Evolutionary conservation across 108 stramenopile species (phyloP).

Genomic region (Pseudonitzschia delicatissima): DNA sequence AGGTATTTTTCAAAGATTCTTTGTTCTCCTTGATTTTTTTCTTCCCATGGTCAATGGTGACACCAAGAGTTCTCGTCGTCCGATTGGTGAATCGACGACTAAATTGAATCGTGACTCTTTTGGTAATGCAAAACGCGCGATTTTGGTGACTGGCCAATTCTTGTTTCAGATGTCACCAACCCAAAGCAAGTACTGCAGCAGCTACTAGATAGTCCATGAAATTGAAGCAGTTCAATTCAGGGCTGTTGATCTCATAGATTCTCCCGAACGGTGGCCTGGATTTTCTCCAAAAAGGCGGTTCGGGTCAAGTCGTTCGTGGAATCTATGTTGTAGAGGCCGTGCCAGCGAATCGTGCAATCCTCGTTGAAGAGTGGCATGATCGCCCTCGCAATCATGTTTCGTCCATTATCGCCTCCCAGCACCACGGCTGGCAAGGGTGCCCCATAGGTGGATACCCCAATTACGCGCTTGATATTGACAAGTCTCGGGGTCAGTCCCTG

Average conservation of each 20-base stretch:
- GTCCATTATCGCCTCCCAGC: constrained; percentile 22
- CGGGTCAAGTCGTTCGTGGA: constrained; percentile 7
- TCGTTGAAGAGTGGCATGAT: constrained; percentile 10
- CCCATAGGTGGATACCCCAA: constrained; percentile 26
- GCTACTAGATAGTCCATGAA: no score
- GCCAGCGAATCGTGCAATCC: constrained; percentile 18
- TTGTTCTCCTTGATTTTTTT: no score
- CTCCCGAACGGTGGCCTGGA: not conserved
- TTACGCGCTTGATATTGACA: constrained; percentile 13
- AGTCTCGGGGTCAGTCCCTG: constrained; percentile 13
- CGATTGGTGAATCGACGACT: no score
- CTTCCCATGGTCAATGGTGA: no score
- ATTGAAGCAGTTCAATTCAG: not conserved
- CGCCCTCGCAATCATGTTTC: constrained; percentile 25
- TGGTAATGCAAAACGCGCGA: no score
- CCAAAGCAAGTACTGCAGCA: no score
- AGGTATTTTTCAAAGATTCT: no score
- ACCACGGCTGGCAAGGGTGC: constrained; percentile 12
- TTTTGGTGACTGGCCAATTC: no score
- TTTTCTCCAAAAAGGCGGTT: constrained; percentile 1
- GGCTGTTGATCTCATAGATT: not conserved
- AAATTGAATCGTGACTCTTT: no score
- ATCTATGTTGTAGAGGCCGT: constrained; percentile 29
- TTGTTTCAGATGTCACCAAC: no score
- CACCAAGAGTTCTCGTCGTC: no score